phyloP scores from a whole-genome alignment of 108 stramenopile species.

The Schizochytrium sp. region DNA sequence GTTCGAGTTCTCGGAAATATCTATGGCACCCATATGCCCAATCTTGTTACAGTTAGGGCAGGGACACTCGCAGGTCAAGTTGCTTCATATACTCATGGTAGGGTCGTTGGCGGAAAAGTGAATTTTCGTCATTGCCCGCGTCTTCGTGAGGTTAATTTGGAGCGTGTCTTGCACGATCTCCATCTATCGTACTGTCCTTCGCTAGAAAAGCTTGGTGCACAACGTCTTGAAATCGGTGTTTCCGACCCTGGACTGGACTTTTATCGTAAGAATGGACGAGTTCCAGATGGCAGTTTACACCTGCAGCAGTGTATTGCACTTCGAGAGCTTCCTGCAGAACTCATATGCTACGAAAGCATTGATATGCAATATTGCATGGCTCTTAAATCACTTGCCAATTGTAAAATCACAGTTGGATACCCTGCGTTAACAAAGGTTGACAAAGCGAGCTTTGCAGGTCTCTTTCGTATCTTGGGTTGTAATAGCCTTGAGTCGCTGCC shows the following conservation, averaged over 20 bases:
- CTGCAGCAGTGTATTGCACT: slow-evolving; percentile 2
- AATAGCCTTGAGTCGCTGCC: background rate
- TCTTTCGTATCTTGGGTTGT: background rate
- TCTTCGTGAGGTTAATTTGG: background rate
- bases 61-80: background rate
- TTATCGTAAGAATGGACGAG: background rate
- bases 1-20: background rate
- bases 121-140: slow-evolving; percentile 24
- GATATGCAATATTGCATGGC: slow-evolving; percentile 47
- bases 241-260: background rate
- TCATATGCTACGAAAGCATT: background rate
- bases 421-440: slow-evolving; percentile 3
- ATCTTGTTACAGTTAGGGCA: background rate
- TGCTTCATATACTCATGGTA: background rate
- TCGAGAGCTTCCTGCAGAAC: background rate
- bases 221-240: background rate
- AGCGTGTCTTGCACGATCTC: background rate
- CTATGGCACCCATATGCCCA: background rate
- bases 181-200: slow-evolving; percentile 10
- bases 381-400: background rate
- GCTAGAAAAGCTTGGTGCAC: background rate
- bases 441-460: background rate
- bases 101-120: background rate
- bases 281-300: background rate
- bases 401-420: background rate